phyloP scores from a whole-genome alignment of 805 yeast genomes.

The Hanseniaspora mollemarum region DNA sequence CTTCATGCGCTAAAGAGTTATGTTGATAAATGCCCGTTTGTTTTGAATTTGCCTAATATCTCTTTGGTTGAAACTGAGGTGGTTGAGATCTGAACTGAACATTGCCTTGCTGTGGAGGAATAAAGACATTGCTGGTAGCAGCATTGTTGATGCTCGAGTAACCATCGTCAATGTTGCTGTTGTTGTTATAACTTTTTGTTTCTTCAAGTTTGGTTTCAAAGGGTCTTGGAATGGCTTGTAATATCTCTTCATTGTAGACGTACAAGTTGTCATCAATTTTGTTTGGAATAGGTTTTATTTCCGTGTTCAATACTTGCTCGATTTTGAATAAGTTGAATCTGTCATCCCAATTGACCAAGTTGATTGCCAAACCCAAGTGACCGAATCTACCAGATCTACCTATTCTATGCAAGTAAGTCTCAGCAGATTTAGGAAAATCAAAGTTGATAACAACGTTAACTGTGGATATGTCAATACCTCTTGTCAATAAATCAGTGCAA shows the following conservation, averaged over 20 bases:
- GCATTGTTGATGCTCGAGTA: constrained; percentile 21
- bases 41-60: no score
- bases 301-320: constrained; percentile 95
- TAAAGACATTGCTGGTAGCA: constrained; percentile 6
- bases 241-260: constrained; percentile 54
- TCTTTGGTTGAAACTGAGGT: not conserved
- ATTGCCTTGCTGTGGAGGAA: constrained; percentile 13
- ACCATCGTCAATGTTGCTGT: constrained; percentile 19
- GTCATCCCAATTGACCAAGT: constrained; percentile 93
- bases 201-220: constrained; percentile 51
- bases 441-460: constrained; percentile 96
- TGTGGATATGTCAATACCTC: constrained; percentile 98
- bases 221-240: constrained; percentile 73
- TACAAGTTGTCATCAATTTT: constrained; percentile 78
- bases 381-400: constrained; percentile 99
- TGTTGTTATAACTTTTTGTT: constrained; percentile 24
- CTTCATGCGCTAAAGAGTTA: no score
- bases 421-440: constrained; percentile 97
- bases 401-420: constrained; percentile 92
- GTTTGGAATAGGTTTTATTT: constrained; percentile 93
- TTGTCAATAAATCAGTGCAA: constrained; percentile 88
- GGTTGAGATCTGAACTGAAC: not conserved
- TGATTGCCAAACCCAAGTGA: constrained; percentile 93
- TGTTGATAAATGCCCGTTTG: no score
- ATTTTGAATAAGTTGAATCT: constrained; percentile 85